Percentiles rank a stretch among this genome's conserved stretches.
phyloP scores from a whole-genome alignment of 2,329 filamentous ascomycete genomes.

The Penicillium sp. region DNA sequence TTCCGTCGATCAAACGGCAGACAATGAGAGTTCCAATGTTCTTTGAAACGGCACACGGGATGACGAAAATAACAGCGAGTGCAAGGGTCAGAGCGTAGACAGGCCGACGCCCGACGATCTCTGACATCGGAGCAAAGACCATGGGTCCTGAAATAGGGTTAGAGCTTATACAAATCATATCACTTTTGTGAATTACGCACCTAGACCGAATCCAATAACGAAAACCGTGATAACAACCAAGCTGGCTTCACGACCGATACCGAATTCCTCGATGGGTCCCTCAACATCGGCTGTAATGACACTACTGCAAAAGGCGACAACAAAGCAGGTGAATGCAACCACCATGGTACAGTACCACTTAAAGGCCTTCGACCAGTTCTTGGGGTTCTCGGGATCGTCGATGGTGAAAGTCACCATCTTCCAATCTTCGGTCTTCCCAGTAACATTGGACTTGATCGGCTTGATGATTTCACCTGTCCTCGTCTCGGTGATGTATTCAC shows the following conservation, averaged over 20 bases:
- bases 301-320: slow-evolving; percentile 67
- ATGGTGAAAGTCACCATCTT: slow-evolving; percentile 69
- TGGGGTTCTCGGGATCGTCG: slow-evolving; percentile 73
- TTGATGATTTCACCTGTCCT: slow-evolving; percentile 59
- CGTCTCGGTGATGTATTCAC: slow-evolving; percentile 66
- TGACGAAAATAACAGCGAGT: slow-evolving; percentile 72
- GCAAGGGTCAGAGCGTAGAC: slow-evolving; percentile 69
- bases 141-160: slow-evolving; percentile 57
- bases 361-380: slow-evolving; percentile 75
- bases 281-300: slow-evolving; percentile 75
- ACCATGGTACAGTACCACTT: slow-evolving; percentile 88
- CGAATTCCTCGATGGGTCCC: slow-evolving; percentile 62
- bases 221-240: slow-evolving; percentile 72
- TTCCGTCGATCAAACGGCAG: slow-evolving; percentile 74
- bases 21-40: slow-evolving; percentile 76
- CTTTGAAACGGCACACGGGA: slow-evolving; percentile 72
- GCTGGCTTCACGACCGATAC: slow-evolving; percentile 68
- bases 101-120: slow-evolving; percentile 68
- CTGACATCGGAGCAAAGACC: slow-evolving; percentile 73
- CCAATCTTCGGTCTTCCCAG: slow-evolving; percentile 51
- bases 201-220: slow-evolving; percentile 77
- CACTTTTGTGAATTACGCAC: slow-evolving; percentile 34
- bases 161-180: slow-evolving; percentile 5
- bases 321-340: slow-evolving; percentile 72
- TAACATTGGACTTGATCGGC: slow-evolving; percentile 53